Evolutionary conservation across 805 yeast species (phyloP), one percentile per base, ranked within the genome.

Genomic region (Schwanniomyces yamadae): DNA sequence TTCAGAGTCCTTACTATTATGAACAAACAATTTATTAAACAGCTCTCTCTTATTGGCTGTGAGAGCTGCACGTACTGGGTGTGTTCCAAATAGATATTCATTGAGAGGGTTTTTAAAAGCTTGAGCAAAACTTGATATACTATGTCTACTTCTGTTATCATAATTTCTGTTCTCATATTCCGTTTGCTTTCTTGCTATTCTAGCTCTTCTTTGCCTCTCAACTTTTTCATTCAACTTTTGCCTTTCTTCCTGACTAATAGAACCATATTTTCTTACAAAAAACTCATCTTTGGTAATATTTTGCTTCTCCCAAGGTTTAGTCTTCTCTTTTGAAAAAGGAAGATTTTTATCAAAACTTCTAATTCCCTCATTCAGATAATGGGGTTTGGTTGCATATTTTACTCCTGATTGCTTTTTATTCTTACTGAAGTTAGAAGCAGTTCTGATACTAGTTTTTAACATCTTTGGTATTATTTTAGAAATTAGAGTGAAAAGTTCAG

Each of bases 41-140:
- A 69, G 70, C 10, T 57, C 65, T 44, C 95, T 71, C 37, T 73
- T 75, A 16, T 67, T 62, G 6, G 81, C 73, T 14, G 61, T 54
- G 39, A 89, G 62, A 0, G 88, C 95, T 1, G 95, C 82, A 11
- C 71, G 45, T 2, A 89, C 91, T 0, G 95, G 65, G 37, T 84
- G 81, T 0, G 82, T 78, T 6, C 96, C 96, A 52, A 73, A 87
- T 3, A 88, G 59, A 52, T 81, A 82, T 51, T 88, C 95, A 32
- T 72, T 58, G 23, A 78, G 52, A 0, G 84, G 81, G 35, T 73
- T 71, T 45, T 45, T 32, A 16, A 40, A 36, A 4, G 40, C 42
- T 15, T 25, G 34, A 10, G 31, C 19, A 20, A 31, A 32, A 21
- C 31, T 24, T 26, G 18, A 25, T 28, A 20, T 25, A n/a, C 20